Evolutionary conservation across 1,139 yeast species (phyloP).

Genomic region (Candida neerlandica): DNA sequence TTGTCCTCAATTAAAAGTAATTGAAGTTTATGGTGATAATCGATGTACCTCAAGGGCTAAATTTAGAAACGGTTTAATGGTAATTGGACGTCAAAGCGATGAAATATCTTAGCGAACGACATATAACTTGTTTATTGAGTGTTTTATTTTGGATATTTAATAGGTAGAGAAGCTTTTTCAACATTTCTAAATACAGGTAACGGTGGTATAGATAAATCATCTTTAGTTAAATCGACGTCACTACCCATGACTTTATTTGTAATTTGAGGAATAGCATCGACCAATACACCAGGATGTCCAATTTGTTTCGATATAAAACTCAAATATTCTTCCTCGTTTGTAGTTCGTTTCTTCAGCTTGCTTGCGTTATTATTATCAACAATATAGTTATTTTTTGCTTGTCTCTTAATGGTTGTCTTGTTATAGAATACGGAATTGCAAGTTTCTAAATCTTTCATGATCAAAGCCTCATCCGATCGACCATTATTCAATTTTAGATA

Average conservation of each 20-base stretch:
- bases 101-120: conserved; percentile 8
- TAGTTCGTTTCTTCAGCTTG: conserved; percentile 2
- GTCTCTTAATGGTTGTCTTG: conserved; percentile 24
- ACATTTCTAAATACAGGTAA: conserved; percentile 64
- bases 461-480: conserved; percentile 23
- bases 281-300: conserved; percentile 62
- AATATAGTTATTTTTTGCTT: conserved; percentile 24
- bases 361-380: conserved; percentile 19
- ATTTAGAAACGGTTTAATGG: conserved; percentile 54
- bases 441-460: conserved; percentile 26
- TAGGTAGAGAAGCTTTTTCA: conserved; percentile 53
- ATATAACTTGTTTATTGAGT: not conserved
- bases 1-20: conserved; percentile 60
- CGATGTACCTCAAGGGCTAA: conserved; percentile 61
- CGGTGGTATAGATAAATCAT: conserved; percentile 31
- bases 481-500: conserved; percentile 17
- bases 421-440: conserved; percentile 34
- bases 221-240: conserved; percentile 26
- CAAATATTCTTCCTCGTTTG: conserved; percentile 29
- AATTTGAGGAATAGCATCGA: conserved; percentile 57
- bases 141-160: conserved; percentile 26
- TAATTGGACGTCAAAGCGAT: conserved; percentile 74
- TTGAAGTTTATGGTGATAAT: conserved; percentile 82
- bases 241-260: conserved; percentile 45
- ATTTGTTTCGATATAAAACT: conserved; percentile 45